Conservation (phyloP, 768 basidiomycete species). For the Termitomyces titanicus region DNA sequence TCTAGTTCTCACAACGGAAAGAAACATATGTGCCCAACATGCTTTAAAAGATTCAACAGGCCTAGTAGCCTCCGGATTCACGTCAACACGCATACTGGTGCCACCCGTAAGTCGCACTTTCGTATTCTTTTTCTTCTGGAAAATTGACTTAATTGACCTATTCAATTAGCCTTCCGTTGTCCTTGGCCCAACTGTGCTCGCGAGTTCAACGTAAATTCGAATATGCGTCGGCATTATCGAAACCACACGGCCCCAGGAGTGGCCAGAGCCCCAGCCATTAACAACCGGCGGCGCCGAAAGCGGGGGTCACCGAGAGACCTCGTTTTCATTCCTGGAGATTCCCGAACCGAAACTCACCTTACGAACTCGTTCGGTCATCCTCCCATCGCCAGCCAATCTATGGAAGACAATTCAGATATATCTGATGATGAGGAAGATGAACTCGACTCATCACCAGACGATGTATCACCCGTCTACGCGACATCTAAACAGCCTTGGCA, state of each 20-base stretch:
- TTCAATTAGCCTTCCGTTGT: conserved; percentile 55
- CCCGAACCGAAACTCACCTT: background rate
- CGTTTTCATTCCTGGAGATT: conserved; percentile 14
- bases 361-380: conserved; percentile 11
- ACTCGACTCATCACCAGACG: conserved; percentile 16
- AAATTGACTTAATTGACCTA: background rate
- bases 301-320: conserved; percentile 16
- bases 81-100: conserved; percentile 66
- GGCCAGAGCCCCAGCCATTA: conserved; percentile 21
- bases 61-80: conserved; percentile 67
- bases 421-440: conserved; percentile 24
- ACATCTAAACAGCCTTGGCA: conserved; percentile 1
- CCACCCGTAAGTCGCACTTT: conserved; percentile 50
- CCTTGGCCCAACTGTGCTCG: conserved; percentile 72
- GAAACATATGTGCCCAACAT: conserved; percentile 49
- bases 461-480: conserved; percentile 4
- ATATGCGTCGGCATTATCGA: conserved; percentile 78
- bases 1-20: conserved; percentile 28
- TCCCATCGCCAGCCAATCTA: conserved; percentile 17
- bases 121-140: background rate
- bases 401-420: conserved; percentile 23
- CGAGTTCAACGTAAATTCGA: conserved; percentile 81
- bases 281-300: conserved; percentile 24
- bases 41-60: conserved; percentile 63
- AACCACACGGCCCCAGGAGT: conserved; percentile 49